Conservation (phyloP, 495 filamentous ascomycete genomes). For the Penicillium roqueforti region DNA sequence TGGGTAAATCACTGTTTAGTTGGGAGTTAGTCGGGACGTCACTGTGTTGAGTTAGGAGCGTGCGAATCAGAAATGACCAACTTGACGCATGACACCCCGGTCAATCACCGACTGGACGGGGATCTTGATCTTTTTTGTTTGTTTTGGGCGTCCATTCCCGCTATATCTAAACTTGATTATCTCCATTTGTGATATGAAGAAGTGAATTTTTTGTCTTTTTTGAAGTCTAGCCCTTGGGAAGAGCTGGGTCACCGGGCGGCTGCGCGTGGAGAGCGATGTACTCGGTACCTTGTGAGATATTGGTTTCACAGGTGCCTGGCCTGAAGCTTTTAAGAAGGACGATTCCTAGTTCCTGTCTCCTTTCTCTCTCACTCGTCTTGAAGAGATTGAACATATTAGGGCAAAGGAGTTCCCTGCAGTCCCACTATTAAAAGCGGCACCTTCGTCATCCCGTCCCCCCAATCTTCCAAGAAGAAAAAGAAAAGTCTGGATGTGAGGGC, state of each 20-base stretch:
- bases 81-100: slow-evolving; percentile 21
- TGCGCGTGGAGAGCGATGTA: slow-evolving; percentile 20
- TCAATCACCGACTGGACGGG: slow-evolving; percentile 19
- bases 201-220: background rate
- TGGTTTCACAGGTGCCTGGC: slow-evolving; percentile 26
- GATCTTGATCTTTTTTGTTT: slow-evolving; percentile 10
- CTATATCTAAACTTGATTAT: slow-evolving; percentile 9
- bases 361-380: background rate
- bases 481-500: background rate
- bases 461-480: no score
- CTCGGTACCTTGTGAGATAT: slow-evolving; percentile 3
- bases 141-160: slow-evolving; percentile 6
- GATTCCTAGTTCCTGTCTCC: background rate
- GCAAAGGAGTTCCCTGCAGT: no score
- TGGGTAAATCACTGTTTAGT: no score
- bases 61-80: slow-evolving; percentile 23
- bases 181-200: slow-evolving; percentile 6
- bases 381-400: no score
- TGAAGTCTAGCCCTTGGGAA: slow-evolving; percentile 22
- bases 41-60: slow-evolving; percentile 14
- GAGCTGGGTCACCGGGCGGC: slow-evolving; percentile 20
- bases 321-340: slow-evolving; percentile 2
- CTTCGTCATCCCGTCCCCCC: background rate
- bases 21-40: slow-evolving; percentile 9
- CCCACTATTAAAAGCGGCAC: background rate